Evolutionary conservation across 192 early-diverging fungal species (phyloP), one percentile per base, ranked within the genome.

Genomic region (Geosiphon pyriformis): DNA sequence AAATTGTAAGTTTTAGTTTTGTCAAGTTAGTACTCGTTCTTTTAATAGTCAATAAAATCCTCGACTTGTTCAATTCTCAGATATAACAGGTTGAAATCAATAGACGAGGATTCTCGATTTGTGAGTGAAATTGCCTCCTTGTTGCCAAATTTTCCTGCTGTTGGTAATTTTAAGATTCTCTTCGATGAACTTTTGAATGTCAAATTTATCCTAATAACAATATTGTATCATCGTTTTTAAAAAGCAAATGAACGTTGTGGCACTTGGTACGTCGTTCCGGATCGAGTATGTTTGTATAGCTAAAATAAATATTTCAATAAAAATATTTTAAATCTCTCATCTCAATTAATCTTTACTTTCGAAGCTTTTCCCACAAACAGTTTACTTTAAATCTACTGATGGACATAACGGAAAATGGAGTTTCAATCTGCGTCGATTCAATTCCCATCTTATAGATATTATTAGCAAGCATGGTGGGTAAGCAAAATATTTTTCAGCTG

Each of bases 301-400:
- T 30, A 34, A 25, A 63, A 49, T 12, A 58, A 42, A 23, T 6
- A 42, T 6, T 72, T 6, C 6, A 61, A 50, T 42, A 50, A 60
- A 27, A 30, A 33, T 72, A 4, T 42, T 33, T 22, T 55, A 11
- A 26, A 27, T 30, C n/a, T 7, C 23, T 25, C 34, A 27, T 26
- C 10, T 29, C 22, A 4, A n/a, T 4, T 2, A 52, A 29, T 32
- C 17, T 58, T 67, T 27, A 25, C 12, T 51, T 51, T 33, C 8
- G 23, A 48, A 80, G 69, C 48, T 72, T 51, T 67, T 80, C 57
- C 69, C 63, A 12, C 75, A 84, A 26, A 78, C 87, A 0, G 92
- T 88, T 1, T 96, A 96, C 66, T 94, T 96, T 70, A 96, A 96
- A 68, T 96, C 94, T 4, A 96, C 94, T 1, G 94, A 96, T 76